Evolutionary conservation across 805 yeast genomes (phyloP).

Genomic region (Kregervanrija fluxuum): DNA sequence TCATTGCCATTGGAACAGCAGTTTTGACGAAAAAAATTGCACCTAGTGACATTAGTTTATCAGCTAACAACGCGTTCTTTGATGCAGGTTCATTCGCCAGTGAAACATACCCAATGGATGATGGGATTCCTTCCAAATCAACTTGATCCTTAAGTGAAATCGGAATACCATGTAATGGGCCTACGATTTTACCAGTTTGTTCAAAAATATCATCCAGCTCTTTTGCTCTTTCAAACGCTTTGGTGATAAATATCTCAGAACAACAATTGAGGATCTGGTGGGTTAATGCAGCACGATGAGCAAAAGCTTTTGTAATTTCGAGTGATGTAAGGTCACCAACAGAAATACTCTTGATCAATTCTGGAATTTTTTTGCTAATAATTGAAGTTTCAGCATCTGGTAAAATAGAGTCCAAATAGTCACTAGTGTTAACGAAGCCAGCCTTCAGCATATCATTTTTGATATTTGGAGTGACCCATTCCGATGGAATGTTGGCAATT

Average conservation of each 20-base stretch:
- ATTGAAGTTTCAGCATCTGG: slow-evolving; percentile 8
- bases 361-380: slow-evolving; percentile 2
- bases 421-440: slow-evolving; percentile 35
- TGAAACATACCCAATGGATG: slow-evolving; percentile 41
- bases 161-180: slow-evolving; percentile 66
- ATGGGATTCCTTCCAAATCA: slow-evolving; percentile 39
- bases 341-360: slow-evolving; percentile 1
- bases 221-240: slow-evolving; percentile 51
- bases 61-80: slow-evolving; percentile 33
- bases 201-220: slow-evolving; percentile 44
- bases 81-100: slow-evolving; percentile 16
- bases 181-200: slow-evolving; percentile 41
- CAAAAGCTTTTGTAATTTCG: slow-evolving; percentile 46
- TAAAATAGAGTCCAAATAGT: slow-evolving; percentile 10
- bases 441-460: slow-evolving; percentile 24
- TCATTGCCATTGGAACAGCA: slow-evolving; percentile 49
- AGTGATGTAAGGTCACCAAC: slow-evolving; percentile 33
- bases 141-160: slow-evolving; percentile 36
- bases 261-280: slow-evolving; percentile 44
- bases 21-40: slow-evolving; percentile 52
- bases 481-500: slow-evolving; percentile 25
- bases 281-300: slow-evolving; percentile 51
- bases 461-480: slow-evolving; percentile 36
- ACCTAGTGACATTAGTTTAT: slow-evolving; percentile 36
- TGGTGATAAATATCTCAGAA: slow-evolving; percentile 42